Base-by-base conservation (phyloP, 805 yeast genomes). In the Schwanniomyces polymorphus region DNA sequence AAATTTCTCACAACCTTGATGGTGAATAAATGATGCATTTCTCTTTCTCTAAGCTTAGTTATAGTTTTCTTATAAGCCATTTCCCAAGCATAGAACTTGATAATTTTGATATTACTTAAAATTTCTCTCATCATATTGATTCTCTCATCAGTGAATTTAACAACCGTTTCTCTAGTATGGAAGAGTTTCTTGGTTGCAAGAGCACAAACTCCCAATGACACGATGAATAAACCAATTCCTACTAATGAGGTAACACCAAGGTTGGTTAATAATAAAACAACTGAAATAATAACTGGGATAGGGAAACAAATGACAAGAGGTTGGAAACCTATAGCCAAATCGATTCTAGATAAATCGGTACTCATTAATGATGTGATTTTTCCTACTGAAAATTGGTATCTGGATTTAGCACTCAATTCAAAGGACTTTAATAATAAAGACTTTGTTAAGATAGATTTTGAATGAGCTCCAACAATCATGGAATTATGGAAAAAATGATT, bases 71-170 rank as follows among this genome's bases (percentile, higher is more conserved):
- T 65, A 58, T 74, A 74, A 16, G 79, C 75, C 44, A 61, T 27
- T 57, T 74, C 79, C 79, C 79, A 74, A 11, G 78, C 74, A 52
- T 73, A 74, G 45, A 66, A 74, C 57, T 74, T 74, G 55, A 74
- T 72, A 27, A 74, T 59, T 52, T 74, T 74, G 50, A 74, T 58
- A 54, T 72, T 68, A 42, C 58, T 58, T 47, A 74, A 63, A 29
- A 70, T 63, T 55, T 74, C 78, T 49, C 76, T 65, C 72, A 74
- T 72, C 44, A 68, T 59, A 21, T 72, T 59, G 42, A 74, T 67
- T 51, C 78, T 57, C 49, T 64, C 60, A 54, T 74, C 78, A n/a
- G 78, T 74, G 55, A 50, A 67, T 48, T 58, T 58, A 38, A 68
- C 72, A 7, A 64, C 72, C 2, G 48, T 58, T 50, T 69, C 70